These are phyloP conservation scores for Suhomyces terraborum DNA, from an alignment of 1,139 yeast species.

Conservation along the genomic window DNA sequence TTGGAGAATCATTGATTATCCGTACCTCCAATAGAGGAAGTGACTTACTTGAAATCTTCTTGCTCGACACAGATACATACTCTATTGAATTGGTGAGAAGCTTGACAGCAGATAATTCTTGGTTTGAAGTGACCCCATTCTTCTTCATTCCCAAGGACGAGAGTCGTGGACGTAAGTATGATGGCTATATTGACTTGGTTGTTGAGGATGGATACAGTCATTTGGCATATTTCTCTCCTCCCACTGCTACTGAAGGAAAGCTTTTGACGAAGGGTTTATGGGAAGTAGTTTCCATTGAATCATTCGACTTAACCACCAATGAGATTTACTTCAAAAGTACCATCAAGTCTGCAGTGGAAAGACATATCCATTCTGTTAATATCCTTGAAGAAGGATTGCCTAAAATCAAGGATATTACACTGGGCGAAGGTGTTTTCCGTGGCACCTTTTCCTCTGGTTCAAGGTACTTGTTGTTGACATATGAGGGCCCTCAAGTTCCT, in stretches of 20 bases:
- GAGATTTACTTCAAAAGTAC: constrained; percentile 52
- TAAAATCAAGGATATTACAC: constrained; percentile 53
- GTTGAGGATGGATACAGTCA: constrained; percentile 56
- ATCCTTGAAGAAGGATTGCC: constrained; percentile 36
- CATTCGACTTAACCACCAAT: constrained; percentile 46
- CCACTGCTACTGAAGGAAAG: constrained; percentile 41
- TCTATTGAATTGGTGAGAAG: constrained; percentile 39
- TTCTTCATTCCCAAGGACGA: constrained; percentile 66
- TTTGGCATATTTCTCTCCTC: constrained; percentile 58
- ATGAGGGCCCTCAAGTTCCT: constrained; percentile 69
- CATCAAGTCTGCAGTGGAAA: constrained; percentile 51
- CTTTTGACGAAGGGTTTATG: constrained; percentile 54
- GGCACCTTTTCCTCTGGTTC: constrained; percentile 72
- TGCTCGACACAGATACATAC: constrained; percentile 33
- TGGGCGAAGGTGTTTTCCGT: constrained; percentile 66
- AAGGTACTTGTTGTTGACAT: constrained; percentile 58
- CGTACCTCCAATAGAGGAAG: constrained; percentile 49
- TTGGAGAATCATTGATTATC: constrained; percentile 35
- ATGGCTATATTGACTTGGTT: constrained; percentile 59
- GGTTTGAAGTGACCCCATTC: constrained; percentile 83
- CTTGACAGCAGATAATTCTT: constrained; percentile 43
- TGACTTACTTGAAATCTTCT: constrained; percentile 44
- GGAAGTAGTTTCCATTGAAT: constrained; percentile 53
- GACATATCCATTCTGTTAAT: constrained; percentile 53
- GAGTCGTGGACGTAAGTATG: constrained; percentile 39